Evolutionary conservation across 805 yeast species (phyloP).

Genomic region (Wickerhamia fluorescens): DNA sequence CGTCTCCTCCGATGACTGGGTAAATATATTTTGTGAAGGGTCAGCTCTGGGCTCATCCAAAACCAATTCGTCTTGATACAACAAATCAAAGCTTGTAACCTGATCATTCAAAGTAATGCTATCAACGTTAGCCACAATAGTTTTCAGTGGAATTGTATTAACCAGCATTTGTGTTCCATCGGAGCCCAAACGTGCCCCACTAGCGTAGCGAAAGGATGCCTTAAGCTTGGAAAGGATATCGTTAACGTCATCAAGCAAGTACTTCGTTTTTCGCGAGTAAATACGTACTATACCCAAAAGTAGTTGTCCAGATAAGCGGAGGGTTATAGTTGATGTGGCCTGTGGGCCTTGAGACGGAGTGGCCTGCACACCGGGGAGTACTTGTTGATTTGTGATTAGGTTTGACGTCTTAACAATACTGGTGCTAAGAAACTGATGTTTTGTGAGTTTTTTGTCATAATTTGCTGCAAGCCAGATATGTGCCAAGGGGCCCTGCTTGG

Average conservation of each 20-base stretch:
- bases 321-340: slow-evolving; percentile 49
- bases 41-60: slow-evolving; percentile 20
- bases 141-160: slow-evolving; percentile 52
- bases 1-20: slow-evolving; percentile 25
- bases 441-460: slow-evolving; percentile 68
- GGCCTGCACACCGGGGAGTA: no score
- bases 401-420: slow-evolving; percentile 50
- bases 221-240: slow-evolving; percentile 69
- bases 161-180: slow-evolving; percentile 31
- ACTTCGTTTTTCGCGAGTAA: slow-evolving; percentile 78
- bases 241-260: slow-evolving; percentile 73
- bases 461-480: slow-evolving; percentile 92
- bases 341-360: slow-evolving; percentile 9
- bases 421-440: slow-evolving; percentile 65
- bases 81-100: slow-evolving; percentile 68
- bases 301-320: slow-evolving; percentile 79
- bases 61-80: slow-evolving; percentile 53
- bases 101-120: slow-evolving; percentile 66
- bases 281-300: slow-evolving; percentile 82
- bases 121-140: slow-evolving; percentile 52
- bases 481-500: slow-evolving; percentile 78
- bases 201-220: slow-evolving; percentile 48
- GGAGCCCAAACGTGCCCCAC: slow-evolving; percentile 21
- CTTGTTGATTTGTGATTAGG: slow-evolving; percentile 48
- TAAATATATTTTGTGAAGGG: slow-evolving; percentile 9